Evolutionary conservation across 129 eudicot genomes (phyloP), one percentile per base, ranked within the genome.

Genomic region (Flaveria sonorensis): DNA sequence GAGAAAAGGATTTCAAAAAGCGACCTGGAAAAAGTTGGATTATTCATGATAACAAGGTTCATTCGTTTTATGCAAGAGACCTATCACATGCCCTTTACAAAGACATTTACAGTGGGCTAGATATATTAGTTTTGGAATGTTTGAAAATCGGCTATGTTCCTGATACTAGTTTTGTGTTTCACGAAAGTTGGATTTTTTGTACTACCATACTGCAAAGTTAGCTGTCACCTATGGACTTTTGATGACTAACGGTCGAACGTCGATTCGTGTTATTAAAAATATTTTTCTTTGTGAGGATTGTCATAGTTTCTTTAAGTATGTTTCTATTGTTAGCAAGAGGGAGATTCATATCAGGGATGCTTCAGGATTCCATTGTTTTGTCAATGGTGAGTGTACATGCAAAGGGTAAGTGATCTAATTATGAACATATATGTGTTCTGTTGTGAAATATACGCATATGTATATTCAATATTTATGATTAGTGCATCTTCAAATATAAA

Each of bases 141-240:
- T 62, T 88, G 40, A 95, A 83, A 85, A 79, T 77, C 26, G 99
- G 97, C 18, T 95, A 91, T 73, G 60, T 65, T 14, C 97, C 96
- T 3, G 97, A 89, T 74, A 91, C 96, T 43, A 91, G 94, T 62
- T 89, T 89, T 80, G 99, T 91, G 77, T 96, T 95, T 64, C 99
- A 95, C 67, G 99, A 91, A 56, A 56, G 97, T 91, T 39, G 59
- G 83, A 91, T 77, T 91, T 95, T 71, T 85, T 95, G 83, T 82
- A 86, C 80, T 86, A 91, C 78, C 99, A 91, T 80, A 91, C 97
- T 75, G 92, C 92, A 6, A 95, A 95, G 79, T 57, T 95, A 15
- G 97, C 96, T 0, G 96, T 86, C 45, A 82, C 97, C 0, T 89
- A 83, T 76, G 99, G 91, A 72, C 89, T 91, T 16, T 45, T 95